phyloP scores from a whole-genome alignment of 2,329 filamentous ascomycete species.

The Penicillium sp. region DNA sequence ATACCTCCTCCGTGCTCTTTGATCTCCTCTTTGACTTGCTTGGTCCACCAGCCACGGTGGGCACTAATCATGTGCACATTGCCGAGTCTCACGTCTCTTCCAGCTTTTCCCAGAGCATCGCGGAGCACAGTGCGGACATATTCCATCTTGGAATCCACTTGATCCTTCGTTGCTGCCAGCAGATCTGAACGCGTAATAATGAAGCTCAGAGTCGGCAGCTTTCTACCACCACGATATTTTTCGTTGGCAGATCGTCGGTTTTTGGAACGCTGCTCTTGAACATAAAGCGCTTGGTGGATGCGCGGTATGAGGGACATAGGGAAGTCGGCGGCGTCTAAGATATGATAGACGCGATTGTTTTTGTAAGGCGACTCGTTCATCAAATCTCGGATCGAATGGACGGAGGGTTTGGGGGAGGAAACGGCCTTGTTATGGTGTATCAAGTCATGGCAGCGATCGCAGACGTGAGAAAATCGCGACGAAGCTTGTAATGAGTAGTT shows the following conservation, averaged over 20 bases:
- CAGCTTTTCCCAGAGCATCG: constrained; percentile 69
- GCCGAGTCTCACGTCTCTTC: constrained; percentile 74
- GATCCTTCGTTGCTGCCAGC: constrained; percentile 77
- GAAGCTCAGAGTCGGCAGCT: constrained; percentile 82
- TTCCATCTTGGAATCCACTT: constrained; percentile 84
- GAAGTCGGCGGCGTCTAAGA: constrained; percentile 94
- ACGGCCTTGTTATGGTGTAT: constrained; percentile 72
- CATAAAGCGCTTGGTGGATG: constrained; percentile 68
- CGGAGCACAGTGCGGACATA: constrained; percentile 77
- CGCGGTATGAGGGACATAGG: constrained; percentile 87
- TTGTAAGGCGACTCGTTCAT: constrained; percentile 86
- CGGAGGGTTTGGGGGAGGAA: constrained; percentile 76
- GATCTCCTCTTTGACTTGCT: constrained; percentile 80
- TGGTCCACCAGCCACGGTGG: constrained; percentile 88
- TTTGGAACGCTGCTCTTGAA: constrained; percentile 73
- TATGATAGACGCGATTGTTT: constrained; percentile 92
- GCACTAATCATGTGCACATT: constrained; percentile 87
- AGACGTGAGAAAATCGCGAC: constrained; percentile 52
- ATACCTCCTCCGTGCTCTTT: constrained; percentile 79
- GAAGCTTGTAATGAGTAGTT: constrained; percentile 20
- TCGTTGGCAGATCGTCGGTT: constrained; percentile 74
- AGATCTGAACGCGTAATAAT: constrained; percentile 88
- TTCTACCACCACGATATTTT: constrained; percentile 67
- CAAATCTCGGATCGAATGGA: constrained; percentile 79
- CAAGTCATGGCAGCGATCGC: constrained; percentile 84